Evolutionary conservation across 2,329 filamentous ascomycete species (phyloP), one percentile per base, ranked within the genome.

Genomic region (Trichothecium roseum): DNA sequence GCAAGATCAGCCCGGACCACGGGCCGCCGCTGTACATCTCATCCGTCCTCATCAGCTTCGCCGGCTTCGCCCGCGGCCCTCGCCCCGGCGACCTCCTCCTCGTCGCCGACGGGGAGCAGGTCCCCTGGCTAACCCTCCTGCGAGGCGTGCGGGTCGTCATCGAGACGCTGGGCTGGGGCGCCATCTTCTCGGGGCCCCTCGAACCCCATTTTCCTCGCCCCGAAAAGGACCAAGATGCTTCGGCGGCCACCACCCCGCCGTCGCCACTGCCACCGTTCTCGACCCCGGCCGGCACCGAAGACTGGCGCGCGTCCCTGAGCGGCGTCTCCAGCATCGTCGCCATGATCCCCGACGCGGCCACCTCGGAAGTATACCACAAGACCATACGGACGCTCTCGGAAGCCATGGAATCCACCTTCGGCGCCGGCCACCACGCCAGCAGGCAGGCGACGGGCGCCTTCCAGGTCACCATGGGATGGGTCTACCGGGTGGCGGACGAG

Each of bases 21-120:
- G 38, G 42, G 10, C 40, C 47, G 12, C 40, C 40, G 2, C 37
- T 52, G 5, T 51, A 50, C 36, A 35, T 50, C 3, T 41, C 43
- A 10, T 39, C 46, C 2, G 38, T 43, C 4, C 40, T 51, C 5
- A 42, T 48, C 8, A 49, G 48, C 27, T 41, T 44, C 12, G 40
- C 39, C 13, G 39, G 42, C 0, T 44, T 50, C 12, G 43, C 42
- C 2, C 35, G 41, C 34, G 37, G 40, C 17, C 43, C 45, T 9
- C 32, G 24, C 16, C 39, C 38, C 4, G 41, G 46, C 2, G 35
- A 45, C 18, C 32, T 47, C 4, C 29, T 48, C 3, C 27, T 47
- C 5, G 34, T 44, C 15, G 42, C 43, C 3, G 40, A 38, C 12
- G 30, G 41, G 1, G 42, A 39, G 15, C 37, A 42, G 8, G 44